Evolutionary conservation across 139 green algal genomes (phyloP), one percentile per base, ranked within the genome.

Genomic region (Coelastrella sp.): DNA sequence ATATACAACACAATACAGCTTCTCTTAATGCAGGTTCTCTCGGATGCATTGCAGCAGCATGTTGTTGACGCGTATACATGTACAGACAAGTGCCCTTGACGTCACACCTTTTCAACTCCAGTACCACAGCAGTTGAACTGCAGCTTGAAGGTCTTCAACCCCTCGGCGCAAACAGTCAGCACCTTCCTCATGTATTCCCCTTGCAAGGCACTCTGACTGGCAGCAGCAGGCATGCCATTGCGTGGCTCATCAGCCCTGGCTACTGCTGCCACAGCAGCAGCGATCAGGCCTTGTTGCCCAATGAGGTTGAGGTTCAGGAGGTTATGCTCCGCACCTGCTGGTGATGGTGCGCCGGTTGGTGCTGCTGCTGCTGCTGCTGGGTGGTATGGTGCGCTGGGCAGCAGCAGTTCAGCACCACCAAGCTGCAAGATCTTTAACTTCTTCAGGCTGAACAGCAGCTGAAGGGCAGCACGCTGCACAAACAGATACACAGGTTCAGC

Each of bases 91-190:
- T n/a, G n/a, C n/a, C n/a, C n/a, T n/a, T n/a, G 45, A 9, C 0
- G 11, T 57, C 75, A 27, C 23, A 75, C 77, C 77, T 84, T 84
- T 40, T 84, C 77, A 13, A 84, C 77, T 21, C 59, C 77, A 5
- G 77, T 84, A 43, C 77, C 77, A 50, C 77, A 84, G 77, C 77
- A 84, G 77, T 84, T 84, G 77, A 84, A 84, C 77, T 74, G 77
- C 40, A 84, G 60, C 77, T 84, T 84, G 77, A 84, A 74, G 2
- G 32, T 50, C 5, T 84, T 30, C 77, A 84, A 9, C 37, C 68
- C 25, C 2, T 25, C 15, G 15, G 19, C 25, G 38, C 51, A 64
- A 2, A 38, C 77, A 25, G 9, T n/a, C n/a, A 84, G n/a, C 59
- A 84, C 41, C 9, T 19, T 32, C 6, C 77, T 63, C 77, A 84